These are phyloP conservation scores for Sutorius australiensis DNA, from an alignment of 768 basidiomycete species.

Conservation along the genomic window DNA sequence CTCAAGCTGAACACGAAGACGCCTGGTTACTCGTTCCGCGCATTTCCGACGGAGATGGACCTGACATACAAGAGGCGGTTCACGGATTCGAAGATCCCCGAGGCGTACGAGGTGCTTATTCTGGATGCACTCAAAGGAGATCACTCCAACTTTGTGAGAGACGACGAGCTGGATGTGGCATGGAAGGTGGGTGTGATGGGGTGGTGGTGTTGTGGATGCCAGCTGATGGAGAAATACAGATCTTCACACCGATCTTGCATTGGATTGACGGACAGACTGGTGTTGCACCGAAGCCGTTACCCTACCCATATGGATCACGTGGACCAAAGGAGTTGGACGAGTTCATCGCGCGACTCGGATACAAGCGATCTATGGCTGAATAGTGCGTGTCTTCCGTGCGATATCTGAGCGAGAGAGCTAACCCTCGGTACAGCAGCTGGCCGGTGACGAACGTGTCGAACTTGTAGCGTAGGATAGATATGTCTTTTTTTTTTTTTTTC, in stretches of 20 bases:
- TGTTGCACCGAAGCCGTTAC: constrained; percentile 60
- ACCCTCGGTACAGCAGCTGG: constrained; percentile 22
- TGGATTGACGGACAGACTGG: constrained; percentile 87
- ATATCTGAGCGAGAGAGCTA: not conserved
- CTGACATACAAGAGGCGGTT: constrained; percentile 96
- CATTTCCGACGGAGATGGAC: constrained; percentile 96
- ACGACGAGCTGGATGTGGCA: constrained; percentile 95
- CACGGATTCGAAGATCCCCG: constrained; percentile 86
- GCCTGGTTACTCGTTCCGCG: constrained; percentile 85
- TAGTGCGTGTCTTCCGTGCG: constrained; percentile 57
- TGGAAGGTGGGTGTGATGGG: constrained; percentile 72
- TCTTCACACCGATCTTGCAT: constrained; percentile 91
- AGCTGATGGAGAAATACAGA: constrained; percentile 43
- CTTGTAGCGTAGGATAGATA: constrained; percentile 11
- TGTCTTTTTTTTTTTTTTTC: no score
- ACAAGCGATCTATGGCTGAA: constrained; percentile 56
- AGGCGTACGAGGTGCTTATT: constrained; percentile 94
- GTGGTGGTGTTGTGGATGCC: not conserved
- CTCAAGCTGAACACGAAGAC: constrained; percentile 95
- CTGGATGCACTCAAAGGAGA: constrained; percentile 96
- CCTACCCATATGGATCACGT: constrained; percentile 91
- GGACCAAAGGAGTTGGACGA: constrained; percentile 83
- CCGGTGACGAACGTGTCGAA: constrained; percentile 25
- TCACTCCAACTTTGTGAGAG: constrained; percentile 97
- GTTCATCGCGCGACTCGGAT: constrained; percentile 77